These are phyloP conservation scores for Annulohypoxylon bovei DNA, from an alignment of 495 filamentous ascomycete genomes.

Conservation along the genomic window DNA sequence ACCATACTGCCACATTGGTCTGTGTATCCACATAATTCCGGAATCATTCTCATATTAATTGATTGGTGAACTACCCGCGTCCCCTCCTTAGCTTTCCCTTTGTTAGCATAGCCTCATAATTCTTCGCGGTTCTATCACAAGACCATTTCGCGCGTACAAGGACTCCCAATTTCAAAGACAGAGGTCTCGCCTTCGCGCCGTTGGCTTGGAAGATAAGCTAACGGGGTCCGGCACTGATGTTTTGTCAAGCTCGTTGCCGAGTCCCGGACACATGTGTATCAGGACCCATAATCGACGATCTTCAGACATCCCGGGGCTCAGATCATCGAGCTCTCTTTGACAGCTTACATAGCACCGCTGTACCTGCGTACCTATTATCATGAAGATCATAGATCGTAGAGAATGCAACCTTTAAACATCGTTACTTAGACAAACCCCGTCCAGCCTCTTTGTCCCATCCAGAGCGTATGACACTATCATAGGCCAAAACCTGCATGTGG, in stretches of 20 bases:
- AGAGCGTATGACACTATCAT: slow-evolving; percentile 11
- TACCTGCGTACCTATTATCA: background rate
- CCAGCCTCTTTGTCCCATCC: slow-evolving; percentile 7
- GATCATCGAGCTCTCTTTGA: slow-evolving; percentile 30
- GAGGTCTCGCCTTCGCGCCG: slow-evolving; percentile 3
- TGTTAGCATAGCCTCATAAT: slow-evolving; percentile 34
- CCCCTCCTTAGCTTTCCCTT: slow-evolving; percentile 10
- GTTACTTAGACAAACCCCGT: slow-evolving; percentile 11
- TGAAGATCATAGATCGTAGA: background rate
- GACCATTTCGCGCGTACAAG: slow-evolving; percentile 16
- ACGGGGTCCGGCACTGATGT: slow-evolving; percentile 38
- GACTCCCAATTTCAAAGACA: background rate
- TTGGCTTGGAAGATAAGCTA: slow-evolving; percentile 13
- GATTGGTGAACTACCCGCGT: slow-evolving; percentile 37
- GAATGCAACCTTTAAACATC: slow-evolving; percentile 2
- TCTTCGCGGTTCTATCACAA: slow-evolving; percentile 9
- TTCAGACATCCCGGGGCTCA: slow-evolving; percentile 34
- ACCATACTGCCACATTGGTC: slow-evolving; percentile 39
- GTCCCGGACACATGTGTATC: slow-evolving; percentile 34
- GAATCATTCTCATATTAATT: slow-evolving; percentile 31
- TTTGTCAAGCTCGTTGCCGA: slow-evolving; percentile 36
- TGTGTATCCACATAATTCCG: slow-evolving; percentile 33
- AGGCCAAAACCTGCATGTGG: background rate
- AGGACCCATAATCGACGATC: slow-evolving; percentile 35
- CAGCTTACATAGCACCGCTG: background rate